Base-by-base conservation (phyloP, 2,329 filamentous ascomycete genomes). In the Curvularia spicifera region DNA sequence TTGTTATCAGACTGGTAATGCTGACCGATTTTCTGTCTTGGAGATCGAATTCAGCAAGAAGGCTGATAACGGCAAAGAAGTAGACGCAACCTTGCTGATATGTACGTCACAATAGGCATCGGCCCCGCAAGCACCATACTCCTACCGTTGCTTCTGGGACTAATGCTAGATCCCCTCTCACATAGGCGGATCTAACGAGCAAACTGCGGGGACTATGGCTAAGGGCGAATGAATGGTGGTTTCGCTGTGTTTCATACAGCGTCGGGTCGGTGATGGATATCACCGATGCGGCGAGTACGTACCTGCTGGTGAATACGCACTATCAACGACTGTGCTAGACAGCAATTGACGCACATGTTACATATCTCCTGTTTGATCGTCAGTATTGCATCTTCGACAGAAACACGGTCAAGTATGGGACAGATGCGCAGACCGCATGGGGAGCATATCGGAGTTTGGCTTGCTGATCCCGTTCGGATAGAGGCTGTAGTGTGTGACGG, bases 101-200 rank as follows among this genome's bases (percentile, higher is more conserved):
- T 59, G 53, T 43, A 44, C 28, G 37, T 29, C 33, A n/a, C 31
- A 12, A 12, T 44, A 35, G 37, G 22, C 37, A 40, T 29, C 57
- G 57, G 57, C 57, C 57, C 57, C 57, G 57, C 57, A 59, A 46
- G 29, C 24, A 49, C 53, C 45, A 35, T 35, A 15, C 33, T 35
- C 33, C 33, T 35, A n/a, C 20, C 26, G 33, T 57, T 57, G 42
- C 53, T 51, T 50, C 52, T 56, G 53, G 33, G 24, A 39, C 48
- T 39, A 28, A 37, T 35, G 20, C 26, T 29, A 48, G 53, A 28
- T 33, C 42, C 52, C 47, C 47, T 51, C 47, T 56, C 46, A 29
- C 39, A 12, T 20, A 33, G 39, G 51, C 51, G 37, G 39, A 45
- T 31, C 45, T 20, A 26, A 46, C 9, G 28, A 44, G 13, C n/a